phyloP scores from a whole-genome alignment of 148 eudicot genomes.

The Amaranthus hypochondriacus region DNA sequence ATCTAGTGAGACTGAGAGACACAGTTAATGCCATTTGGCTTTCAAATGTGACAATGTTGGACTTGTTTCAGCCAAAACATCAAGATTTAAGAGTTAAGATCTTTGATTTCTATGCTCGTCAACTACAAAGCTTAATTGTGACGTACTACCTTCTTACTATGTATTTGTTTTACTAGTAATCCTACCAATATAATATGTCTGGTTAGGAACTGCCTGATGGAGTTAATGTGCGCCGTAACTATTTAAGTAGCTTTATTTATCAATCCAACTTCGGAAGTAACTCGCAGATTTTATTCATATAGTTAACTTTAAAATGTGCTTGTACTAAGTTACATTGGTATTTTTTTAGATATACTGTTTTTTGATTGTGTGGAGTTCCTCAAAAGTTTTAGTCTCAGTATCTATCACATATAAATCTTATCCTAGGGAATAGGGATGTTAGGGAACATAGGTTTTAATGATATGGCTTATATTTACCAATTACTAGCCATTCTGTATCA shows the following conservation, averaged over 20 bases:
- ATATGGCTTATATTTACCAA: neutral
- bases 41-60: neutral
- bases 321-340: neutral
- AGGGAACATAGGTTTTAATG: neutral
- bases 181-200: slow-evolving; percentile 1
- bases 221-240: neutral
- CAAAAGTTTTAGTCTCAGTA: neutral
- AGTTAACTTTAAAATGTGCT: neutral
- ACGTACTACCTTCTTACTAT: neutral
- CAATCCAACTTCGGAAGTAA: neutral
- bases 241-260: neutral
- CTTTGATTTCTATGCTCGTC: neutral
- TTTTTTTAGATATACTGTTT: neutral
- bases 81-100: neutral
- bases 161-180: neutral
- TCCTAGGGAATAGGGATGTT: neutral
- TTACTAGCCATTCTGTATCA: no score
- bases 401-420: no score
- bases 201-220: neutral
- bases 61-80: neutral
- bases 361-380: neutral
- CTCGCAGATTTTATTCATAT: neutral
- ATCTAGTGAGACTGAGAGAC: no score
- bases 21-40: no score
- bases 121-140: neutral